Base-by-base conservation (phyloP, 768 basidiomycete genomes). In the Asterophora lycoperdoides region DNA sequence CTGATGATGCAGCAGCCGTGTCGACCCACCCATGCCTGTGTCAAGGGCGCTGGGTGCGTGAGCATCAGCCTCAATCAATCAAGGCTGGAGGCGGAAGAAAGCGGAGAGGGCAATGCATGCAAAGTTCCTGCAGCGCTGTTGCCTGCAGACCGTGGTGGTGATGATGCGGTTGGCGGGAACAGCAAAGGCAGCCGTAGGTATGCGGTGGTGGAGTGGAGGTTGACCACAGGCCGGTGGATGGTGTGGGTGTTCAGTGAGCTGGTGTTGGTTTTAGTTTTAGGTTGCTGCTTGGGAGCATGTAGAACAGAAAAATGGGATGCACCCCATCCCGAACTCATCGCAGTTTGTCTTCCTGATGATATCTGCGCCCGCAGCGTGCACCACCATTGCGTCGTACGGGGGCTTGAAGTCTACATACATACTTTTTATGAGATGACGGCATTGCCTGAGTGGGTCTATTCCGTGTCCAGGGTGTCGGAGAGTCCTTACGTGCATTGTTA, bases 251-350 rank as follows among this genome's bases (percentile, higher is more conserved):
- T 94, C 53, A 88, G 69, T 2, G 93, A 97, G 14, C 88, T 91
- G n/a, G n/a, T n/a, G n/a, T n/a, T n/a, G n/a, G n/a, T n/a, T n/a
- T n/a, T n/a, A n/a, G n/a, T n/a, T n/a, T n/a, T n/a, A n/a, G n/a
- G n/a, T n/a, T n/a, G n/a, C n/a, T n/a, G n/a, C n/a, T n/a, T n/a
- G n/a, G n/a, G n/a, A n/a, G n/a, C n/a, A n/a, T n/a, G n/a, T n/a
- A n/a, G n/a, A n/a, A 17, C 13, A 14, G 20, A 35, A 17, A 29
- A 34, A 4, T 3, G 8, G 23, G 23, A 66, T 82, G 15, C 49
- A 93, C 86, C 95, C 95, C 95, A 98, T 98, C 1, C 95, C 95
- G 66, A 98, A 98, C 67, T 98, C 94, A 62, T 99, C 95, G 64
- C 92, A 91, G 61, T 95, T 94, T 1, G 93, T 85, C 68, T 96